Conservation (phyloP, 441 rosid species). For the Aquilaria agallochum region DNA sequence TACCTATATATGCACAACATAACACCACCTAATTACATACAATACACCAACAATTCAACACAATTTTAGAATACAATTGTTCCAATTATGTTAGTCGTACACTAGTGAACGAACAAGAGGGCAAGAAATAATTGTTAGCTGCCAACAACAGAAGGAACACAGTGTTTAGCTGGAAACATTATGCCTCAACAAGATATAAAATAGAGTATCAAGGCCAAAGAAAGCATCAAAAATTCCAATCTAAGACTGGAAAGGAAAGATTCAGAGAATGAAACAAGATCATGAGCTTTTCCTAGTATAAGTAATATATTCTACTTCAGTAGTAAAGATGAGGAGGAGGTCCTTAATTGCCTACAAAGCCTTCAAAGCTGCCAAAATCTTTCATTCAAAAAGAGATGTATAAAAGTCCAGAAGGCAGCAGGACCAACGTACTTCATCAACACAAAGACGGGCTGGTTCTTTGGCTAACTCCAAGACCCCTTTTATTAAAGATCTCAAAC, state of each 20-base stretch:
- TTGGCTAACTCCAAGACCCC: constrained; percentile 70
- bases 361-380: background rate
- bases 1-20: constrained; percentile 31
- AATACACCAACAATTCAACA: background rate
- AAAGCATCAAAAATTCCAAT: too few relatives aligned
- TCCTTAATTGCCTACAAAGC: constrained; percentile 5
- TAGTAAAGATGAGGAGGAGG: constrained; percentile 6
- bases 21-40: constrained; percentile 1
- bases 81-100: too few relatives aligned
- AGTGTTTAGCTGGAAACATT: too few relatives aligned
- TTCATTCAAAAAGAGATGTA: background rate
- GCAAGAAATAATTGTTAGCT: too few relatives aligned
- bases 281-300: background rate
- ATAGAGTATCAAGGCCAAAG: too few relatives aligned
- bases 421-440: constrained; percentile 58
- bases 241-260: background rate
- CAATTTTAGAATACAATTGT: too few relatives aligned
- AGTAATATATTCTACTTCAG: background rate
- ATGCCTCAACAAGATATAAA: too few relatives aligned
- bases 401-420: constrained; percentile 10
- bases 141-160: too few relatives aligned
- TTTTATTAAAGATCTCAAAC: constrained; percentile 71
- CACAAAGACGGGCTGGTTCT: constrained; percentile 72
- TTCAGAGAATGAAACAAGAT: background rate
- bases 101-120: too few relatives aligned